Conservation (phyloP, 768 basidiomycete species). For the Tricholoma matsutake region DNA sequence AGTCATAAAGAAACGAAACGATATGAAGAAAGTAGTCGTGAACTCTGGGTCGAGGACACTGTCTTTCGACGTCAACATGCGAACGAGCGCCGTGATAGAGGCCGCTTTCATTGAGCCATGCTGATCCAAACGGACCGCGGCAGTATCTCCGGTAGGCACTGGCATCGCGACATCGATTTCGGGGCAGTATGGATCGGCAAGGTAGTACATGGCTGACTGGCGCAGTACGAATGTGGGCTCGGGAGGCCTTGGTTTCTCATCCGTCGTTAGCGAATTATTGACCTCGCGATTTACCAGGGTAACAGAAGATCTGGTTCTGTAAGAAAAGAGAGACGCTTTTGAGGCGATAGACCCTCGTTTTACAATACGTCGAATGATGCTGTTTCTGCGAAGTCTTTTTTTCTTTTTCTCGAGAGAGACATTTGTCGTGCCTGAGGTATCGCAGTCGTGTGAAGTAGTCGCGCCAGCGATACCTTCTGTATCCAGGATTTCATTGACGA, state of each 20-base stretch:
- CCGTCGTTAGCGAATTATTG: constrained; percentile 1
- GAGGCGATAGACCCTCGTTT: constrained; percentile 10
- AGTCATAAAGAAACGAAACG: constrained; percentile 65
- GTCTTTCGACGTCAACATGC: constrained; percentile 43
- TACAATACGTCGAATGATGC: constrained; percentile 16
- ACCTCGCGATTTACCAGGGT: constrained; percentile 6
- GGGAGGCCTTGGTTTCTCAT: constrained; percentile 1
- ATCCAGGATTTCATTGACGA: constrained; percentile 13
- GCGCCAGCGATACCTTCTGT: neutral
- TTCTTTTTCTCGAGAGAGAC: constrained; percentile 1
- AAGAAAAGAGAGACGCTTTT: constrained; percentile 8
- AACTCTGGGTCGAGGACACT: constrained; percentile 39
- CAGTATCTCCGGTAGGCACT: constrained; percentile 19
- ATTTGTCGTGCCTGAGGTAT: neutral
- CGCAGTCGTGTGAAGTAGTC: neutral
- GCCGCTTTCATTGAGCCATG: constrained; percentile 28
- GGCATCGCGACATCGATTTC: constrained; percentile 26
- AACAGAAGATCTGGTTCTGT: constrained; percentile 4
- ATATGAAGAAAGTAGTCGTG: constrained; percentile 59
- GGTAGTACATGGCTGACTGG: constrained; percentile 25
- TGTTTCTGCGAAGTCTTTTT: constrained; percentile 6
- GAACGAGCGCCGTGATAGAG: constrained; percentile 41
- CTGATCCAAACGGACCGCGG: constrained; percentile 21
- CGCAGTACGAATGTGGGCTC: constrained; percentile 20
- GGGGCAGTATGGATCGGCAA: constrained; percentile 23